Evolutionary conservation across 768 basidiomycete species (phyloP).

Genomic region (Trametes sanguinea): DNA sequence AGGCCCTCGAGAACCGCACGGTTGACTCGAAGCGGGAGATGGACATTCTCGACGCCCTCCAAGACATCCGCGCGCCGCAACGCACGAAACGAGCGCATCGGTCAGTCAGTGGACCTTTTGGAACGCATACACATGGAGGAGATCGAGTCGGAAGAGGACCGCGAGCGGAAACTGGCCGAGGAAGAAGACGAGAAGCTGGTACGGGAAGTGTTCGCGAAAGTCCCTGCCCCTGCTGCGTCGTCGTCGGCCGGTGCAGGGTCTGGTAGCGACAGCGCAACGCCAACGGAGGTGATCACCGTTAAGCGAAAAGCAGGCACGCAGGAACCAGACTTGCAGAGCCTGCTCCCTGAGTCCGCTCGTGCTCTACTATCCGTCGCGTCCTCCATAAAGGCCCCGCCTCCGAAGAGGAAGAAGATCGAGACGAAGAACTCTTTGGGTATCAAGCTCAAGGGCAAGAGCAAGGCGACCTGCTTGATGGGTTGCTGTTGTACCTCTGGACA

Average conservation of each 20-base stretch:
- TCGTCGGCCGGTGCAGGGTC: slow-evolving; percentile 10
- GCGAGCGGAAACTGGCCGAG: slow-evolving; percentile 66
- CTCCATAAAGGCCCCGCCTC: slow-evolving; percentile 37
- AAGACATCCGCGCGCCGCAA: slow-evolving; percentile 87
- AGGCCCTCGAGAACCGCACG: slow-evolving; percentile 90
- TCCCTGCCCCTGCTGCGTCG: slow-evolving; percentile 43
- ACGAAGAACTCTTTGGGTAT: slow-evolving; percentile 71
- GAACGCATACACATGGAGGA: slow-evolving; percentile 67
- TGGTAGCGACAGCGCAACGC: slow-evolving; percentile 17
- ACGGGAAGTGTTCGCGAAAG: slow-evolving; percentile 82
- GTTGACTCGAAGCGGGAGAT: slow-evolving; percentile 94
- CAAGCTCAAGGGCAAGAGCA: slow-evolving; percentile 58
- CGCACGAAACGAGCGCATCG: slow-evolving; percentile 85
- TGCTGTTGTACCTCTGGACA: too few relatives aligned
- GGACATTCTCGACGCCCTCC: slow-evolving; percentile 95
- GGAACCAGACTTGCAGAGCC: slow-evolving; percentile 69
- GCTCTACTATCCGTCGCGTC: slow-evolving; percentile 56
- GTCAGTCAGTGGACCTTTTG: slow-evolving; percentile 69
- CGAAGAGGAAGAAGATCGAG: slow-evolving; percentile 65
- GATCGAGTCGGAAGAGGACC: slow-evolving; percentile 76
- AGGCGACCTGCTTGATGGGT: slow-evolving; percentile 17
- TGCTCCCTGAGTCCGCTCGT: slow-evolving; percentile 67
- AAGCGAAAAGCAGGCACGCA: slow-evolving; percentile 84
- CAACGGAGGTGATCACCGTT: slow-evolving; percentile 56
- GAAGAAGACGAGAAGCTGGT: slow-evolving; percentile 93